Base-by-base conservation (phyloP, 192 early-diverging fungal species). In the Jimgerdemannia lactiflua region DNA sequence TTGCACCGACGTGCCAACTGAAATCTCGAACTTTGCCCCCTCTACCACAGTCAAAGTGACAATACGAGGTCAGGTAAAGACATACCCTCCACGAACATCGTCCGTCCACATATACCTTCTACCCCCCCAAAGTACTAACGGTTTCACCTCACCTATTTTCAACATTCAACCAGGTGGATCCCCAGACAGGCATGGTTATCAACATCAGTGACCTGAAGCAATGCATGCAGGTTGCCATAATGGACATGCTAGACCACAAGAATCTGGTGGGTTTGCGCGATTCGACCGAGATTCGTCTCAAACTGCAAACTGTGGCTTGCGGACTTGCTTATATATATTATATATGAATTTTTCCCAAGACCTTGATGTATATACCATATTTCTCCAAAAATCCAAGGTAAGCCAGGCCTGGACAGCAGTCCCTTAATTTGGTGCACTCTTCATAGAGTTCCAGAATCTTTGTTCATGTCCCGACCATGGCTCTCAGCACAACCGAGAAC, bases 161-260 rank as follows among this genome's bases (percentile, higher is more conserved):
- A 29, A 29, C 29, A 29, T 29, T 29, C 29, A 29, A 29, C 29
- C 1, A 90, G 85, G 81, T 97, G 6, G 84, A 96, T 80, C 88
- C 86, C n/a, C 42, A 70, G 8, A 95, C 92, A 0, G 96, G 95
- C 4, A 97, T 98, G 95, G 92, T 98, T 3, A 87, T 93, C 74
- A 96, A 95, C 79, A 82, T 96, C 8, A 83, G 83, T 0, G 91
- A 94, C 49, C 79, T 97, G 75, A 97, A 97, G 84, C 81, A 87
- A 71, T 92, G 88, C 80, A 91, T 98, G 74, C 84, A 92, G 70
- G 59, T 68, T 8, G 85, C 88, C 0, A 87, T 98, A 41, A 84
- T 95, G 80, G 93, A 95, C 66, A 79, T 87, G 19, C 82, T 95
- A 73, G 96, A 98, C 85, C 96, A 98, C 81, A 88, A 87, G 65